These are phyloP conservation scores for Coemansia sp. DNA, from an alignment of 192 early-diverging fungal genomes.

Conservation along the genomic window DNA sequence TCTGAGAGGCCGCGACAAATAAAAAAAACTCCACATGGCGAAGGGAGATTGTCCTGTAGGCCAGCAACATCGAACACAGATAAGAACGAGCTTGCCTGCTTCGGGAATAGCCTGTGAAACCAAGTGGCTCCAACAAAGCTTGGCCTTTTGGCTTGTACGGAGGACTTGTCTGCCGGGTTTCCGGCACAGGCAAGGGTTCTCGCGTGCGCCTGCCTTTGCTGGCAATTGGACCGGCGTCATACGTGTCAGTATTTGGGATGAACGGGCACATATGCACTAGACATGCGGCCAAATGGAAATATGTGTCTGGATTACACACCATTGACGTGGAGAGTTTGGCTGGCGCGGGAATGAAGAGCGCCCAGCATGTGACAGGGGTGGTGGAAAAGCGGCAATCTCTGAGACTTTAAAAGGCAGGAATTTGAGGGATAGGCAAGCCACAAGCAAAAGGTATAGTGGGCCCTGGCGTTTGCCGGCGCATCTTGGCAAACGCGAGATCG, in stretches of 20 bases:
- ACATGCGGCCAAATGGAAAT: background rate
- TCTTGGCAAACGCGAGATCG: background rate
- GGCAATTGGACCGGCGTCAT: background rate
- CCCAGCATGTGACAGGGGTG: background rate
- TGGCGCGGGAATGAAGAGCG: background rate
- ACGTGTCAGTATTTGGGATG: background rate
- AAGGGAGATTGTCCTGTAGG: background rate
- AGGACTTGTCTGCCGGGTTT: background rate
- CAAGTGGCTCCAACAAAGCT: background rate
- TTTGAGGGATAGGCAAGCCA: conserved; percentile 1
- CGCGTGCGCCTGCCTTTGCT: background rate
- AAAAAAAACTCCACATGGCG: background rate
- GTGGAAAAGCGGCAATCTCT: background rate
- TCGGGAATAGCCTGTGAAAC: conserved; percentile 2
- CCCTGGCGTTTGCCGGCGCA: background rate
- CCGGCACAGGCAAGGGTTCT: background rate
- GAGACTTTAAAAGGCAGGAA: background rate
- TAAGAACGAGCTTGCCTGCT: background rate
- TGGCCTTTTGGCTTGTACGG: background rate
- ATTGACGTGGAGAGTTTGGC: background rate
- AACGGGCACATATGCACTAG: background rate
- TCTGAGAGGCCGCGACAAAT: background rate
- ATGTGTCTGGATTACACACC: background rate
- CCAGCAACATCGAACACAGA: background rate
- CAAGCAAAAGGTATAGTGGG: background rate